phyloP scores from a whole-genome alignment of 345 rosid genomes.

The Brassica carinata region DNA sequence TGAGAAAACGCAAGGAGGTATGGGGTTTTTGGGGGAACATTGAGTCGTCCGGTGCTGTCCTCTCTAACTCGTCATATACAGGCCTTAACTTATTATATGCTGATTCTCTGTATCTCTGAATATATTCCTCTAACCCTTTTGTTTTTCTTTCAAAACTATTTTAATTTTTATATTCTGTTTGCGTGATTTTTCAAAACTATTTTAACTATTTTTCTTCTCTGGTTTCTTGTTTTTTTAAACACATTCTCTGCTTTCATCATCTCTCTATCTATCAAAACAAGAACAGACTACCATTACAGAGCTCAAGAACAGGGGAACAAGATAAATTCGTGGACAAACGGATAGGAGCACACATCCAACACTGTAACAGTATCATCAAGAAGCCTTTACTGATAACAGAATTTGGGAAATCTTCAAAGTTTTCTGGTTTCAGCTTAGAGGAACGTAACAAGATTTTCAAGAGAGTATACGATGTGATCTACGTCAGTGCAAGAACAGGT shows the following conservation, averaged over 20 bases:
- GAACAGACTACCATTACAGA: slow-evolving; percentile 55
- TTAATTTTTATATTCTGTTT: no score
- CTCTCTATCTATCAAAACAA: neutral
- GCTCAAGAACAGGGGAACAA: slow-evolving; percentile 45
- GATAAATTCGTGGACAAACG: slow-evolving; percentile 52
- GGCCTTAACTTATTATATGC: neutral
- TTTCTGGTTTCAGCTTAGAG: slow-evolving; percentile 47
- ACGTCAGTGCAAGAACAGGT: slow-evolving; percentile 45
- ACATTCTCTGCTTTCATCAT: neutral
- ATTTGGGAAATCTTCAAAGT: slow-evolving; percentile 62
- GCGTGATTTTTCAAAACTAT: no score
- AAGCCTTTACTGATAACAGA: slow-evolving; percentile 68
- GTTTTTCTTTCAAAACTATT: no score
- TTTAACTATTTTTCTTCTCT: neutral
- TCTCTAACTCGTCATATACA: neutral
- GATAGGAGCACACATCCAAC: slow-evolving; percentile 53
- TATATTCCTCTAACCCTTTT: no score
- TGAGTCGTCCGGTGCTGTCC: neutral
- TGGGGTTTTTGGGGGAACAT: neutral
- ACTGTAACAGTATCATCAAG: slow-evolving; percentile 45
- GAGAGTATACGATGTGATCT: slow-evolving; percentile 51
- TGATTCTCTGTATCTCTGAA: neutral
- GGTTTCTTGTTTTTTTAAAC: slow-evolving; percentile 12
- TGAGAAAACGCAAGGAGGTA: no score
- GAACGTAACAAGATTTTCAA: slow-evolving; percentile 54